These are phyloP conservation scores for Herpetospermum pedunculosum DNA, from an alignment of 306 rosid species.

Conservation along the genomic window DNA sequence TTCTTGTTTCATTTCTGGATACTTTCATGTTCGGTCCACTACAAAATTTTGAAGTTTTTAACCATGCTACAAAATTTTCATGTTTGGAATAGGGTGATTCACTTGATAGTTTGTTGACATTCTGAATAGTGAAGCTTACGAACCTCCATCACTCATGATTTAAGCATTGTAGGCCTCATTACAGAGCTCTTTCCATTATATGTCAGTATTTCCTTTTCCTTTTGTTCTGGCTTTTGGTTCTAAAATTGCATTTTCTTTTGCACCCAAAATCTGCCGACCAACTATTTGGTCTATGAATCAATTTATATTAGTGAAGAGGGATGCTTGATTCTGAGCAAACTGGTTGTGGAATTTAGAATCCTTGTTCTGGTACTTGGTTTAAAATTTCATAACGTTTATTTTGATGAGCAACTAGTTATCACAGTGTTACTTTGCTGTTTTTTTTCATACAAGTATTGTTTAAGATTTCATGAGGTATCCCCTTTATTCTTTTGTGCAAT, in stretches of 20 bases:
- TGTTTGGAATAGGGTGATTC: background rate
- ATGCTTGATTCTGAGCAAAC: background rate
- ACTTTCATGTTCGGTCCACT: background rate
- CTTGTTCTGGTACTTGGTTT: background rate
- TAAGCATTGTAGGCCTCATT: background rate
- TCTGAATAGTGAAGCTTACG: background rate
- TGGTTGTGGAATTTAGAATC: background rate
- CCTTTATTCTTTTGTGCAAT: background rate
- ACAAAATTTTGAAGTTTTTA: background rate
- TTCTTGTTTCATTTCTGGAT: background rate
- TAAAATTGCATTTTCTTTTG: background rate
- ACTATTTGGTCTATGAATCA: background rate
- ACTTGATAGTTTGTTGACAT: background rate
- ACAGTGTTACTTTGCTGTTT: background rate
- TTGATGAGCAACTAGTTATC: background rate
- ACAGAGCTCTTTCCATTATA: background rate
- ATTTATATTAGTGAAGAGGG: background rate
- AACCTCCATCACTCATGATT: background rate
- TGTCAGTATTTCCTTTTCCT: background rate
- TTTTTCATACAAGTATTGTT: background rate
- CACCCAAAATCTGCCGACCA: background rate
- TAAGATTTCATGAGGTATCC: background rate
- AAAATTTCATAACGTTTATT: background rate
- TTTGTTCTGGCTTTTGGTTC: background rate
- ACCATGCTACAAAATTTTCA: too few relatives aligned